A percentile compares a stretch with the other conserved stretches of the same genome.
Conservation (phyloP, 2,329 filamentous ascomycete species). For the Chaetomiaceae sp. region DNA sequence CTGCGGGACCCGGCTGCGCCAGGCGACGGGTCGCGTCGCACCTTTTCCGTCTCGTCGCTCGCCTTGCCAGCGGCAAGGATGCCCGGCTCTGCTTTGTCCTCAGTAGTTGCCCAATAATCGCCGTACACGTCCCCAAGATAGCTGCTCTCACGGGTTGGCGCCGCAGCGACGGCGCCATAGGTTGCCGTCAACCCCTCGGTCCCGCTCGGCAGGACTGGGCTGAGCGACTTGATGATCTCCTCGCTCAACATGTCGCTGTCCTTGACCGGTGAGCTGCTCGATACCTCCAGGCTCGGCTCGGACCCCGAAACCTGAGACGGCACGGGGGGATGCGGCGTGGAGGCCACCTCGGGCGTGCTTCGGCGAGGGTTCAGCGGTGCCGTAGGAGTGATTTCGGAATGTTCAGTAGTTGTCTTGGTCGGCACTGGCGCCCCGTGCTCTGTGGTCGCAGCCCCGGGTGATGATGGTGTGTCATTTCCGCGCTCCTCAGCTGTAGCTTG, state of each 20-base stretch:
- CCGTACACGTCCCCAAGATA: slow-evolving; percentile 62
- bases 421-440: slow-evolving; percentile 19
- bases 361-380: slow-evolving; percentile 41
- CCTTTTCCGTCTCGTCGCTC: slow-evolving; percentile 1
- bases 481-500: background rate
- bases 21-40: background rate
- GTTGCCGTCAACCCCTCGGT: slow-evolving; percentile 21
- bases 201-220: slow-evolving; percentile 35
- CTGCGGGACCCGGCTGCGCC: background rate
- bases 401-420: slow-evolving; percentile 11
- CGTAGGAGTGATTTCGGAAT: slow-evolving; percentile 34
- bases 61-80: background rate
- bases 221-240: slow-evolving; percentile 68
- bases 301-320: slow-evolving; percentile 34
- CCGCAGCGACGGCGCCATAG: slow-evolving; percentile 13
- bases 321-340: slow-evolving; percentile 32
- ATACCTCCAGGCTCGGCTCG: slow-evolving; percentile 41
- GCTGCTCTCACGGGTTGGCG: slow-evolving; percentile 46
- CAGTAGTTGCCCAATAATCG: slow-evolving; percentile 54
- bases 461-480: background rate
- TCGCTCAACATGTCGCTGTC: slow-evolving; percentile 67
- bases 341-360: slow-evolving; percentile 21
- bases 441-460: background rate
- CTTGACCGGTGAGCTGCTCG: slow-evolving; percentile 49
- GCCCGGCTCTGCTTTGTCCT: slow-evolving; percentile 31